Conservation (phyloP, 2,329 filamentous ascomycete species). For the Fusarium sp. region DNA sequence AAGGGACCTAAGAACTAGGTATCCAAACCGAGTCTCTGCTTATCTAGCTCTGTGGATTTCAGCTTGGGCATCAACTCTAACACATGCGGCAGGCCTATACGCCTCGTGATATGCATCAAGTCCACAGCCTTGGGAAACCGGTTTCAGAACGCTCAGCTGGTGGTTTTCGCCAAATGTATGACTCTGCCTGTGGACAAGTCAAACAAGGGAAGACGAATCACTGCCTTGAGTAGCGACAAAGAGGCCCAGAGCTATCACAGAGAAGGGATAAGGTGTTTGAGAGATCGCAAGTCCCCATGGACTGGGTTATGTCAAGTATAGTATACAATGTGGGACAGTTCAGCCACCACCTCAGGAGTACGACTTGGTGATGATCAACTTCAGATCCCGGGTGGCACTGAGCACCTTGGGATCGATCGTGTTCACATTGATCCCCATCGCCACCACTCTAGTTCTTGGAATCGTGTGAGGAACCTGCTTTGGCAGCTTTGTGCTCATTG, state of each 20-base stretch:
- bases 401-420: background rate
- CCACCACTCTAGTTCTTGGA: background rate
- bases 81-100: background rate
- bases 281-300: background rate
- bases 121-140: background rate
- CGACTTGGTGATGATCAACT: background rate
- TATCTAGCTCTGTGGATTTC: background rate
- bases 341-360: background rate
- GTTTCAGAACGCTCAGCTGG: background rate
- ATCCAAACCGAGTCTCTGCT: conserved; percentile 19
- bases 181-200: background rate
- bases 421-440: background rate
- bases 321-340: background rate
- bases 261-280: background rate
- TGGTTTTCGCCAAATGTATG: background rate
- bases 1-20: conserved; percentile 6
- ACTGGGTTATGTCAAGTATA: background rate
- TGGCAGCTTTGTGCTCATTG: background rate
- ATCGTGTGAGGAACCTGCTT: background rate
- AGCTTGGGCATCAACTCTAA: background rate
- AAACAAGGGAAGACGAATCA: background rate
- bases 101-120: background rate
- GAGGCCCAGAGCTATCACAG: background rate
- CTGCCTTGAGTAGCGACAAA: background rate
- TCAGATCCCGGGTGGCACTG: background rate